Conservation (phyloP, 2,329 filamentous ascomycete genomes). For the Verticillium tricorpus region DNA sequence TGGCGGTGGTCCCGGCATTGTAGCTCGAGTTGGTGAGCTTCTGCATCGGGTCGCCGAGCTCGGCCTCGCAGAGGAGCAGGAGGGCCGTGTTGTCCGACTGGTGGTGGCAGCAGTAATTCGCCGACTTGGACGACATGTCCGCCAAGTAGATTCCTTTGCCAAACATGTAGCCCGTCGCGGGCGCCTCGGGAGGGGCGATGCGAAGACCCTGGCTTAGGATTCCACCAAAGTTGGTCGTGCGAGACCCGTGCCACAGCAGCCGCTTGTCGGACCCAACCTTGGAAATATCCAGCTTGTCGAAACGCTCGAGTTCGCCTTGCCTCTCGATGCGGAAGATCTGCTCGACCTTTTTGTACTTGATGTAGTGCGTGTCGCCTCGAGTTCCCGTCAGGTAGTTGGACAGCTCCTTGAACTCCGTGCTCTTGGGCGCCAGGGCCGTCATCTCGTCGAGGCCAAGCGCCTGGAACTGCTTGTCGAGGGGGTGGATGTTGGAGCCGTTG, state of each 20-base stretch:
- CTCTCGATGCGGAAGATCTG: conserved; percentile 83
- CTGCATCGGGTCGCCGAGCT: conserved; percentile 69
- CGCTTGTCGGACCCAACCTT: conserved; percentile 60
- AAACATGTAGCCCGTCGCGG: conserved; percentile 79
- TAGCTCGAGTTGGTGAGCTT: conserved; percentile 55
- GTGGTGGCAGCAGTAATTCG: conserved; percentile 64
- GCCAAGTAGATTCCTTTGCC: conserved; percentile 87
- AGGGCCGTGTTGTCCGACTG: conserved; percentile 67
- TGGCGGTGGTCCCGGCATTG: conserved; percentile 59
- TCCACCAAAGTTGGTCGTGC: conserved; percentile 78
- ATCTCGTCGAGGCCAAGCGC: conserved; percentile 72
- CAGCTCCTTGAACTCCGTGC: conserved; percentile 61
- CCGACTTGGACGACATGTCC: conserved; percentile 79
- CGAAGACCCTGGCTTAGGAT: conserved; percentile 83
- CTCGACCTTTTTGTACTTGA: conserved; percentile 54
- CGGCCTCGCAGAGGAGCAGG: conserved; percentile 76
- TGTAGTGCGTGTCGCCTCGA: conserved; percentile 60
- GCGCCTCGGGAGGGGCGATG: conserved; percentile 84
- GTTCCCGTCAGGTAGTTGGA: conserved; percentile 63
- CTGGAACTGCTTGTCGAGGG: conserved; percentile 68
- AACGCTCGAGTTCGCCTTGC: conserved; percentile 65
- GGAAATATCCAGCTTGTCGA: conserved; percentile 51
- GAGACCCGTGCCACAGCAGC: conserved; percentile 84
- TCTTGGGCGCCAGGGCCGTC: conserved; percentile 56
- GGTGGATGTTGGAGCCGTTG: conserved; percentile 50